phyloP scores from a whole-genome alignment of 768 basidiomycete species.

The Mycena filopes region DNA sequence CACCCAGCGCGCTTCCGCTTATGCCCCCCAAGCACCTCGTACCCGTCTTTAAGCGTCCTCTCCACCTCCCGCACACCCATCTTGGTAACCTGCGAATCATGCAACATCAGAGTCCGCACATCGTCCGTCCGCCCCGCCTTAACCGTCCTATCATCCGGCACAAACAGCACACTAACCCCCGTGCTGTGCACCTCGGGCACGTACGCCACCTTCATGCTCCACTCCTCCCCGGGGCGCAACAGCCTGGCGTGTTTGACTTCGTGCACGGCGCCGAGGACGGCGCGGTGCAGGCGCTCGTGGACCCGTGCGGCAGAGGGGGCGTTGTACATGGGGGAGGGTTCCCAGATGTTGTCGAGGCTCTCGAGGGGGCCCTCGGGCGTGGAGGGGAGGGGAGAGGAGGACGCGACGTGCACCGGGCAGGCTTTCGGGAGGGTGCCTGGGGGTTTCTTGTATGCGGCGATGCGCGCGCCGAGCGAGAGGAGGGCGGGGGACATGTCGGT shows the following conservation, averaged over 20 bases:
- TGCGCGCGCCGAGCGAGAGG: neutral
- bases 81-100: too few relatives aligned
- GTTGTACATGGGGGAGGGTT: too few relatives aligned
- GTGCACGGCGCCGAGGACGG: neutral
- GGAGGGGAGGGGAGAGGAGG: neutral
- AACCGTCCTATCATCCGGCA: slow-evolving; percentile 12
- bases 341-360: slow-evolving; percentile 1
- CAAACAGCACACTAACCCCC: slow-evolving; percentile 4
- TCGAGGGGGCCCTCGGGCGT: slow-evolving; percentile 1
- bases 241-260: neutral
- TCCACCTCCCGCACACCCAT: neutral
- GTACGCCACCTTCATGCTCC: neutral
- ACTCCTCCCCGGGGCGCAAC: slow-evolving; percentile 2
- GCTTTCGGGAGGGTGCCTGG: too few relatives aligned
- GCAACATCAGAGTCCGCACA: neutral
- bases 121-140: neutral
- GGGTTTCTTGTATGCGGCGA: neutral
- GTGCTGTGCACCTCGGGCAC: neutral
- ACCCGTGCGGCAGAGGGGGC: neutral
- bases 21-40: slow-evolving; percentile 3
- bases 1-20: slow-evolving; percentile 3
- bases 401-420: too few relatives aligned
- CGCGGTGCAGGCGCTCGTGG: neutral
- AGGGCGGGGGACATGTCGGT: neutral
- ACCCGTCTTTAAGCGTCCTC: too few relatives aligned